A percentile compares a stretch with the other conserved stretches of the same genome.
These are phyloP conservation scores for Geotrichum restrictum DNA, from an alignment of 1,139 yeast genomes.

Conservation along the genomic window DNA sequence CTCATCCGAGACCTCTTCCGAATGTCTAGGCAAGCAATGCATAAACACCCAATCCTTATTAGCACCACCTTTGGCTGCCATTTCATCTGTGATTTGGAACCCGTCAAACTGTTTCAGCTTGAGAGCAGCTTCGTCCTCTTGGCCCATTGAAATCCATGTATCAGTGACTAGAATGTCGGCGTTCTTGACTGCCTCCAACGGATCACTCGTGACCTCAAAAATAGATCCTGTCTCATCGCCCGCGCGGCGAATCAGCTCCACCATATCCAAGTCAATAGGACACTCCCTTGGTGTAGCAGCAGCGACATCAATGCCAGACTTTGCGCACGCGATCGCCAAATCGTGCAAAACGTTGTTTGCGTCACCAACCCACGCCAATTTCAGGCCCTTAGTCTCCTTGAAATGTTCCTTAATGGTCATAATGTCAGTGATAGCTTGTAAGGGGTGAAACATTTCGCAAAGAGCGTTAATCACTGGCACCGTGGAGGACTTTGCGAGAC, in stretches of 20 bases:
- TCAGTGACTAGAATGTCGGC: constrained; percentile 92
- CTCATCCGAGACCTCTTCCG: constrained; percentile 91
- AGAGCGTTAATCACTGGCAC: constrained; percentile 93
- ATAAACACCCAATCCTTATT: constrained; percentile 23
- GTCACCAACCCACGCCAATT: constrained; percentile 94
- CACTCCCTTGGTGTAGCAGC: constrained; percentile 79
- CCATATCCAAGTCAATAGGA: constrained; percentile 57
- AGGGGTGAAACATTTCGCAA: constrained; percentile 89
- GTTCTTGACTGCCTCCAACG: constrained; percentile 61
- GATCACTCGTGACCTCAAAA: constrained; percentile 67
- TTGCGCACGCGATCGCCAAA: constrained; percentile 83
- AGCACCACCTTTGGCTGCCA: constrained; percentile 49
- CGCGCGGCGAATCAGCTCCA: constrained; percentile 51
- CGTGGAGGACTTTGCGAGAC: constrained; percentile 57
- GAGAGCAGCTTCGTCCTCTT: constrained; percentile 69
- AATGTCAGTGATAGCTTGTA: constrained; percentile 90
- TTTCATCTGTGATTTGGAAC: constrained; percentile 70
- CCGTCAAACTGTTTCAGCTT: constrained; percentile 80
- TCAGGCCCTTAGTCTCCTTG: constrained; percentile 52
- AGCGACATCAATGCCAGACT: constrained; percentile 76
- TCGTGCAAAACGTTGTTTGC: constrained; percentile 94
- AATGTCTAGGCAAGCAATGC: constrained; percentile 23
- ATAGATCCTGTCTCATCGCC: constrained; percentile 52
- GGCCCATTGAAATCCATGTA: constrained; percentile 97
- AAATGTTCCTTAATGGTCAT: constrained; percentile 80